Base-by-base conservation (phyloP, 2,329 filamentous ascomycete genomes). In the Dothiorella sarmentorum region DNA sequence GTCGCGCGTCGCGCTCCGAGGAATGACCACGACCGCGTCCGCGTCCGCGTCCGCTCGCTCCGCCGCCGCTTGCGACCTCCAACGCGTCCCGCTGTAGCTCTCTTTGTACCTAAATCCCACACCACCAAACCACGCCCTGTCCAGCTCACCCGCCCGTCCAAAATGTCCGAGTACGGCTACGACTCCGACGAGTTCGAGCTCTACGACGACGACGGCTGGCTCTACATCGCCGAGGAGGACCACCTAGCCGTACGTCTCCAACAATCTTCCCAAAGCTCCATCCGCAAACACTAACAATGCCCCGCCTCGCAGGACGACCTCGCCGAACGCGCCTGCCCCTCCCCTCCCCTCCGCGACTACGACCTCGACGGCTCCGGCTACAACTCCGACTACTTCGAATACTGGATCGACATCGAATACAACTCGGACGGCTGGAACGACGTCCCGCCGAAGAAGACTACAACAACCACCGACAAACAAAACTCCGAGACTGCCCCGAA, bases 371-470 rank as follows among this genome's bases (percentile, higher is more conserved):
- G 73, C 49, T 61, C 53, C 45, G 57, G 64, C 24, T 67, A 69
- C 40, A 75, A 79, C n/a, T 79, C 73, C 68, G 78, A 80, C 61
- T 67, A 73, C 43, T 80, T 74, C 64, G 75, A 75, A 18, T 80
- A 79, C 65, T 79, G 70, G 69, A 74, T 75, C 58, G 78, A 80
- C 59, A 66, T 79, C 42, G 77, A 80, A 58, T 79, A 79, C 61
- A 76, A 69, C 11, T 75, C 74, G 15, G 76, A 78, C 62, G 71
- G 74, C 40, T 78, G 78, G 51, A 75, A 77, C 63, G 76, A 78
- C 49, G 66, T 68, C 42, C 61, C 65, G 3, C 61, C 67, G 7
- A 57, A 59, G n/a, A 40, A 31, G 13, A 51, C 7, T 62, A 61
- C 33, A 68, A 68, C 45, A 63, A 61, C 24, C 67, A 65, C 27